Evolutionary conservation across 2,329 filamentous ascomycete genomes (phyloP).

Genomic region (Oidium heveae): DNA sequence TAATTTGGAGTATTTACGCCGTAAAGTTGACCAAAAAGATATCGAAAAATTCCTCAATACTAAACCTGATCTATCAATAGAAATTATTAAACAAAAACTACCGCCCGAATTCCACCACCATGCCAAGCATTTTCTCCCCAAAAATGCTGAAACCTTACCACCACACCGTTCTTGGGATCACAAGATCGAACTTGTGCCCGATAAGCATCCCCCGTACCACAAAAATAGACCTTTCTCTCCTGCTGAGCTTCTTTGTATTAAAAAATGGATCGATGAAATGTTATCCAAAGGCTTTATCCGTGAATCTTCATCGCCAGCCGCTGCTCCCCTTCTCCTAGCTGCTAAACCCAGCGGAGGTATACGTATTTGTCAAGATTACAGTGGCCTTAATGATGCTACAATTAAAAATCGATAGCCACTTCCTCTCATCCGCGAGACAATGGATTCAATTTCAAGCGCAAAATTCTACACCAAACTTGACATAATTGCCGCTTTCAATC

Average conservation of each 20-base stretch:
- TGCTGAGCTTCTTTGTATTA: not conserved
- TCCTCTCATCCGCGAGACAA: not conserved
- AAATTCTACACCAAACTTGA: not conserved
- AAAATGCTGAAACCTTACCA: not conserved
- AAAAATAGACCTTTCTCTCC: not conserved
- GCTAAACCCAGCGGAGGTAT: not conserved
- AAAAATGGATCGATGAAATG: conserved; percentile 1
- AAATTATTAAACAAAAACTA: not conserved
- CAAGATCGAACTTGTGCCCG: not conserved
- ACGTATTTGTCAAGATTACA: conserved; percentile 1
- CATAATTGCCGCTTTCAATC: too few relatives aligned
- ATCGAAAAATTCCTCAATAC: not conserved
- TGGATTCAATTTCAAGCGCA: not conserved
- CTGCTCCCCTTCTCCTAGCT: not conserved
- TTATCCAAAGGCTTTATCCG: conserved; percentile 2
- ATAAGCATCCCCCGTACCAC: not conserved
- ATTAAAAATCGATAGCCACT: conserved; percentile 2
- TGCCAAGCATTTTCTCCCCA: not conserved
- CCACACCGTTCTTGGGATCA: not conserved
- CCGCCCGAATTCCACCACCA: not conserved
- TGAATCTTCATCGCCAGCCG: not conserved
- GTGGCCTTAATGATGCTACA: not conserved
- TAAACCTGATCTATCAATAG: not conserved
- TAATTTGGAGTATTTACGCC: not conserved
- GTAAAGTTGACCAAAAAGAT: not conserved